Base-by-base conservation (phyloP, 306 rosid species). In the Begonia fuchsioides region DNA sequence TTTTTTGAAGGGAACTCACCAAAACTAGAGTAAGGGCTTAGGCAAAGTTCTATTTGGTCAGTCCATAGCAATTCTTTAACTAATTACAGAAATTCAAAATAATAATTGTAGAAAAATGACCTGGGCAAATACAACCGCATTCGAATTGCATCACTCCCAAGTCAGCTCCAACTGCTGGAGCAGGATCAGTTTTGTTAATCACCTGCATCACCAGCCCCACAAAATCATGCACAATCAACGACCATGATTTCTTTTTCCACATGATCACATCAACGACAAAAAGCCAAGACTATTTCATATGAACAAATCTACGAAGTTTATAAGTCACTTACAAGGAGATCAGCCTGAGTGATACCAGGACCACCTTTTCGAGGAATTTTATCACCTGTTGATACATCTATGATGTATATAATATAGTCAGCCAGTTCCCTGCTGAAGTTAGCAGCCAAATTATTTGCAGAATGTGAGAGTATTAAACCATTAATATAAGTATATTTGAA, bases 321-420 rank as follows among this genome's bases (percentile, higher is more conserved):
- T 13, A 55, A 52, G 51, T 35, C 50, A 73, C 94, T 10, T 72
- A 90, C 97, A 38, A 90, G 92, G 56, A 90, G 97, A 71, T 90
- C 95, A n/a, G 97, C 97, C 63, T 90, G 97, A 18, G 97, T 90
- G 80, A 90, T 90, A 16, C 97, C 97, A 32, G 97, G 97, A 55
- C 97, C 97, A 43, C 97, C 97, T 78, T 90, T 90, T 49, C 97
- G 71, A 43, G 97, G 97, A 71, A 90, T n/a, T n/a, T n/a, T n/a
- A n/a, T n/a, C n/a, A n/a, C n/a, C n/a, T n/a, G n/a, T n/a, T n/a
- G n/a, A n/a, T 90, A 90, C 97, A 58, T 90, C 97, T 56, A 90
- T 90, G 52, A 90, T 90, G 71, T 90, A 90, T 46, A 90, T 90
- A 58, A 90, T 90, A 73, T 84, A 84, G 62, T 90, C 97, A 15